A percentile compares a stretch with the other conserved stretches of the same genome.
These are phyloP conservation scores for Candida oleophila DNA, from an alignment of 805 yeast species.

Conservation along the genomic window DNA sequence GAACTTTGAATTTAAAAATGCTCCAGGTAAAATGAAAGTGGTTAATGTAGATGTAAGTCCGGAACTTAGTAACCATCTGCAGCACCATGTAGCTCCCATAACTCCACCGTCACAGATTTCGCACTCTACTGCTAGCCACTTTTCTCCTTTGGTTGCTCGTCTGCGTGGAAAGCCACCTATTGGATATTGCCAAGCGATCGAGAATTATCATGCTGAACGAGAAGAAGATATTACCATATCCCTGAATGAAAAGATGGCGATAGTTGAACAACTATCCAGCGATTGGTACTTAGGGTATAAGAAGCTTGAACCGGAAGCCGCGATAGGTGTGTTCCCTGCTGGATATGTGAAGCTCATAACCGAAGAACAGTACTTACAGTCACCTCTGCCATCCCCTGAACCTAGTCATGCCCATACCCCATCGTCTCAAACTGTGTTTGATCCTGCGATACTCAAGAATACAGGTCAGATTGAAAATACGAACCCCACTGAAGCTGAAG, in stretches of 20 bases:
- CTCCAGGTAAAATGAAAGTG: neutral
- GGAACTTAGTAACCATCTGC: neutral
- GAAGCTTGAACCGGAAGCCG: neutral
- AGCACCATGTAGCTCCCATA: neutral
- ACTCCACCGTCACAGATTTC: neutral
- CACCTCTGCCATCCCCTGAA: neutral
- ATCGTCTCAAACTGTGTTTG: neutral
- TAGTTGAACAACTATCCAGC: neutral
- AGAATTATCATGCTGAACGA: neutral
- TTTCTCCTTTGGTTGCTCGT: neutral
- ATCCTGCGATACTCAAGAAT: neutral
- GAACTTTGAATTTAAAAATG: neutral
- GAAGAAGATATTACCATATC: neutral
- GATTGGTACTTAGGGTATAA: slow-evolving; percentile 2
- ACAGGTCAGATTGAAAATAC: neutral
- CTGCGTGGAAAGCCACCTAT: neutral
- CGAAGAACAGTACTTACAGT: neutral
- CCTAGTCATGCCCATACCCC: neutral
- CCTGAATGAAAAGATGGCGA: neutral
- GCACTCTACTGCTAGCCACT: neutral
- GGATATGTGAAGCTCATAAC: neutral
- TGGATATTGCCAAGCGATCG: neutral
- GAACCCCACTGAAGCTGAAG: neutral
- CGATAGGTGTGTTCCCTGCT: neutral
- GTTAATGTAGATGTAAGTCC: neutral